A percentile compares a stretch with the other conserved stretches of the same genome.
Evolutionary conservation across 805 yeast genomes (phyloP).

Genomic region (Wickerhamiella brachini): DNA sequence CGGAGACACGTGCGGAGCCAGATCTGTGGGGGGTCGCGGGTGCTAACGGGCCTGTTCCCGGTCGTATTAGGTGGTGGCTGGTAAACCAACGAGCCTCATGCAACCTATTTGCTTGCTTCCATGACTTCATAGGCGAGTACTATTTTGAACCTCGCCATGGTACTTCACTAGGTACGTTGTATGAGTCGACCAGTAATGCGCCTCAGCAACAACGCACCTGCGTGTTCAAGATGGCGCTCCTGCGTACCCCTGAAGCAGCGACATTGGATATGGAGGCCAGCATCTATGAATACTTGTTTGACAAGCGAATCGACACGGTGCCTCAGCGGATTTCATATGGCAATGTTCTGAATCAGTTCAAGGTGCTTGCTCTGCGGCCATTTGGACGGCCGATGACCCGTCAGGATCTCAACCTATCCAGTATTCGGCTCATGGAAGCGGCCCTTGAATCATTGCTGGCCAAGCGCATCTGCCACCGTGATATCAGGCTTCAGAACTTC

Average conservation of each 20-base stretch:
- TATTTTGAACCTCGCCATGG: neutral
- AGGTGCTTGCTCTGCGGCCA: conserved; percentile 15
- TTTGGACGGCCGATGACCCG: conserved; percentile 12
- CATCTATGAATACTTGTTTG: conserved; percentile 14
- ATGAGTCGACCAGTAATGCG: neutral
- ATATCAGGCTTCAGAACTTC: conserved; percentile 12
- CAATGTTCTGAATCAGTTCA: conserved; percentile 11
- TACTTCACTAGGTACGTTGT: neutral
- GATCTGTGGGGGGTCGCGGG: neutral
- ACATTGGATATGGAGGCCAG: conserved; percentile 13
- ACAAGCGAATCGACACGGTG: conserved; percentile 3
- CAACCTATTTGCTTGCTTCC: neutral
- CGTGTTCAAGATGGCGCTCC: neutral
- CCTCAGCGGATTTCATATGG: conserved; percentile 15
- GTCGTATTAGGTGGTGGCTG: neutral
- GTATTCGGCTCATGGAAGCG: conserved; percentile 7
- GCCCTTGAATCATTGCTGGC: conserved; percentile 13
- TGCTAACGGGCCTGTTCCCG: neutral
- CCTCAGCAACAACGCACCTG: neutral
- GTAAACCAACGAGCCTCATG: neutral
- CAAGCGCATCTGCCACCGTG: conserved; percentile 11
- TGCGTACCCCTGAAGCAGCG: neutral
- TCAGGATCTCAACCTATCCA: conserved; percentile 8
- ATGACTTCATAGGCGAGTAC: neutral
- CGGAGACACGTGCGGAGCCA: conserved; percentile 7